Evolutionary conservation across 2,329 filamentous ascomycete species (phyloP).

Genomic region (Aureobasidium sp.): DNA sequence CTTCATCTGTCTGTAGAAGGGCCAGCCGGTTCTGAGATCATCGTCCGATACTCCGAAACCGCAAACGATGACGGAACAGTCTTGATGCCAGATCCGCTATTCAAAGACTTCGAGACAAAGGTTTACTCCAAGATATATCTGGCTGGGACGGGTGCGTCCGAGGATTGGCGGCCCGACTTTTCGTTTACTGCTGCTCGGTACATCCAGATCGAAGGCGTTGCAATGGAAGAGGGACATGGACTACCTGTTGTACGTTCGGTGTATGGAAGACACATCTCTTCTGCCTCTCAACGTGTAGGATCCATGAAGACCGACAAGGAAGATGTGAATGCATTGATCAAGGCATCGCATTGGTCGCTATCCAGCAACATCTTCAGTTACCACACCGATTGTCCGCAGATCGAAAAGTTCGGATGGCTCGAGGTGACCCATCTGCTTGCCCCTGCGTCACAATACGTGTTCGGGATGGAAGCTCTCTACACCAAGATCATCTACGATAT

Average conservation of each 20-base stretch:
- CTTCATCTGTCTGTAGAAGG: conserved; percentile 26
- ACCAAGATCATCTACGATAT: conserved; percentile 44
- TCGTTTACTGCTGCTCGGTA: conserved; percentile 38
- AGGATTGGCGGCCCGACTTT: conserved; percentile 37
- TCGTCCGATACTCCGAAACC: conserved; percentile 29
- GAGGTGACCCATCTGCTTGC: conserved; percentile 43
- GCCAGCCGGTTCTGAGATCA: conserved; percentile 25
- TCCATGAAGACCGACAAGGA: conserved; percentile 35
- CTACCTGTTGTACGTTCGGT: conserved; percentile 32
- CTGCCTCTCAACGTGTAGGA: conserved; percentile 32
- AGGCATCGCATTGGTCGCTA: conserved; percentile 42
- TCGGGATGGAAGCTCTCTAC: conserved; percentile 42
- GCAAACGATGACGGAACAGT: conserved; percentile 29
- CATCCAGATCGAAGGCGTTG: conserved; percentile 36
- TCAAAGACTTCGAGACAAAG: conserved; percentile 32
- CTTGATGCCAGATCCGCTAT: conserved; percentile 37
- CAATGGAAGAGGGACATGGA: conserved; percentile 22
- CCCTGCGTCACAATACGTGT: conserved; percentile 41
- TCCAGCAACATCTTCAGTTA: conserved; percentile 40
- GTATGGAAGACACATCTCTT: conserved; percentile 35
- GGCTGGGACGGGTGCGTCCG: conserved; percentile 24
- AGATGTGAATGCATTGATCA: conserved; percentile 37
- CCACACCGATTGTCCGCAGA: conserved; percentile 41
- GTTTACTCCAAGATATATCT: conserved; percentile 37
- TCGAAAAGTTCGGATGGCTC: conserved; percentile 45